phyloP scores from a whole-genome alignment of 345 rosid species.

The Heritiera littoralis region DNA sequence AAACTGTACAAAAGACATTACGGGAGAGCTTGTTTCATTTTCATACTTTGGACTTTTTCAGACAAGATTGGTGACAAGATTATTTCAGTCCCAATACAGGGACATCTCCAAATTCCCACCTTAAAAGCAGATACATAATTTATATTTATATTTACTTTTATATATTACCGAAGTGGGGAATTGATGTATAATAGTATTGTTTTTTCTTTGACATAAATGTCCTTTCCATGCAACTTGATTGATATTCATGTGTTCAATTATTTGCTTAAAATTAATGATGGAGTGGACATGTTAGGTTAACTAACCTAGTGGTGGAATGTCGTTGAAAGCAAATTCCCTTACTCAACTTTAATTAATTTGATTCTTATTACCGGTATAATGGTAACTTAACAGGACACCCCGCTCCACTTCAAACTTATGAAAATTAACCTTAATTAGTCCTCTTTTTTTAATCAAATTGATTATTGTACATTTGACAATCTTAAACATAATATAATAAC shows the following conservation, averaged over 20 bases:
- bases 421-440: too few species aligned
- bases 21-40: not conserved
- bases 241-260: not conserved
- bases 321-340: not conserved
- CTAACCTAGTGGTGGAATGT: not conserved
- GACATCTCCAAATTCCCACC: slow-evolving; percentile 18
- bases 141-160: not conserved
- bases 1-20: not conserved
- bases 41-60: slow-evolving; percentile 24
- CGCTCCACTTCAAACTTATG: too few species aligned
- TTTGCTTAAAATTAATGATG: not conserved
- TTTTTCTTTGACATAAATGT: slow-evolving; percentile 8
- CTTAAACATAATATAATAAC: too few species aligned
- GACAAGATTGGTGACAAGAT: slow-evolving; percentile 12
- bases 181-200: not conserved
- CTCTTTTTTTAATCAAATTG: too few species aligned
- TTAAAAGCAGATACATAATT: not conserved
- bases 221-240: slow-evolving; percentile 15
- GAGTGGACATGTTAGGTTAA: slow-evolving; percentile 20
- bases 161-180: not conserved
- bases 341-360: not conserved
- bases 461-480: too few species aligned
- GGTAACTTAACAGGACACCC: too few species aligned
- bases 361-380: too few species aligned
- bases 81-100: slow-evolving; percentile 12